Percentiles rank a stretch among this genome's conserved stretches.
Evolutionary conservation across 2,329 filamentous ascomycete species (phyloP).

Genomic region (Stagonosporopsis rhizophila): DNA sequence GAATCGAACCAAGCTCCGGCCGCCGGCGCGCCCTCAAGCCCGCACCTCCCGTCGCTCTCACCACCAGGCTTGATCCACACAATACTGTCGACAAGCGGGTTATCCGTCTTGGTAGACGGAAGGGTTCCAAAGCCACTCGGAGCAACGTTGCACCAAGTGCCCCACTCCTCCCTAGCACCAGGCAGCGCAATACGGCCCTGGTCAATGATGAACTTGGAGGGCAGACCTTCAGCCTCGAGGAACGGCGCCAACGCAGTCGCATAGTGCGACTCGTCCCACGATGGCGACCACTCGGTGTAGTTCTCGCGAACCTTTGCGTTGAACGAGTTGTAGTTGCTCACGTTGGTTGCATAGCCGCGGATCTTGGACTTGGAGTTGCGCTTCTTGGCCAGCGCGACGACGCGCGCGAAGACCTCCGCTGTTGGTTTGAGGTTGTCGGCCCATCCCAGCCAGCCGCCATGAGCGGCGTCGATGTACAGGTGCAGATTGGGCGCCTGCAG

Average conservation of each 20-base stretch:
- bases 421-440: slow-evolving; percentile 39
- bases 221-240: slow-evolving; percentile 35
- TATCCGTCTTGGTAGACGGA: slow-evolving; percentile 29
- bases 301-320: slow-evolving; percentile 32
- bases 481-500: slow-evolving; percentile 38
- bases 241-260: slow-evolving; percentile 28
- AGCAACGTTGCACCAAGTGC: slow-evolving; percentile 40
- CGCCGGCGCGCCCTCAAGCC: slow-evolving; percentile 33
- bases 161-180: slow-evolving; percentile 35
- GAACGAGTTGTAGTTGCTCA: slow-evolving; percentile 40
- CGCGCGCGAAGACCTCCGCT: slow-evolving; percentile 33
- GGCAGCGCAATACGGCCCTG: slow-evolving; percentile 36
- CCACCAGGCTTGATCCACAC: slow-evolving; percentile 44
- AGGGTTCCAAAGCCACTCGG: slow-evolving; percentile 32
- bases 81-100: slow-evolving; percentile 37
- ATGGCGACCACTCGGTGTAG: slow-evolving; percentile 35
- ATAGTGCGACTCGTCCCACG: slow-evolving; percentile 38
- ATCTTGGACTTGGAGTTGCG: slow-evolving; percentile 33
- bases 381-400: slow-evolving; percentile 33
- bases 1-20: slow-evolving; percentile 41
- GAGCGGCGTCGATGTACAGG: slow-evolving; percentile 41
- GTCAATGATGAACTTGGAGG: slow-evolving; percentile 39
- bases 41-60: slow-evolving; percentile 38
- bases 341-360: slow-evolving; percentile 36
- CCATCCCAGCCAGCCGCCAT: slow-evolving; percentile 43